Base-by-base conservation (phyloP, 352 stramenopile species). In the Globisporangium middletonii region DNA sequence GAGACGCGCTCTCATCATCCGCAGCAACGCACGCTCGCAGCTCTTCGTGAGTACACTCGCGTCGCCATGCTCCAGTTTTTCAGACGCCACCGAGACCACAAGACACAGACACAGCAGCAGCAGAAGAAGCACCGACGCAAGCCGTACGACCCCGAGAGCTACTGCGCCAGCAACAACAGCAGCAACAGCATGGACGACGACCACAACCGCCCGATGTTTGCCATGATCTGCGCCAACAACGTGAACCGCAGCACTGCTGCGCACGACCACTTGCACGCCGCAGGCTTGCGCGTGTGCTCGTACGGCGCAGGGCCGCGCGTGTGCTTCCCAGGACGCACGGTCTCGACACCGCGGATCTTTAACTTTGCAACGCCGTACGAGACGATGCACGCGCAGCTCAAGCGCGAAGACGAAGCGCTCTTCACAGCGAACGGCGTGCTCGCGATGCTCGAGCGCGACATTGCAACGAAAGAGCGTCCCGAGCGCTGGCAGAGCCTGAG, bases 201-300 rank as follows among this genome's bases (percentile, higher is more conserved):
- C 19, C 9, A 15, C 16, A 3, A 4, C n/a, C 59, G 19, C n/a
- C 59, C 53, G 6, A 60, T 65, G 57, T 95, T 94, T 59, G 79
- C 82, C n/a, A 84, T 94, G 68, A 75, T 95, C 38, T 95, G 85
- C 64, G 77, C 68, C 35, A 93, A 91, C 71, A 95, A 95, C 63
- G 85, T 95, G 38, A 95, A 95, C 58, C 76, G 84, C 44, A 94
- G 83, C 63, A 79, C 85, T 30, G 84, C 83, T 30, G 86, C 85
- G 35, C 84, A 95, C 60, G 75, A 70, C 33, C 63, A 66, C 38
- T 60, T 95, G 50, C 62, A 69, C 13, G 55, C 67, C 5, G 77
- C 72, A 8, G 84, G 85, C 0, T 50, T 94, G 37, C 68, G 80
- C 48, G 86, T 91, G 18, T 77, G 74, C 53, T 92, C 80, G 13